Conservation (phyloP, 2,329 filamentous ascomycete genomes). For the Trichoderma polysporum region DNA sequence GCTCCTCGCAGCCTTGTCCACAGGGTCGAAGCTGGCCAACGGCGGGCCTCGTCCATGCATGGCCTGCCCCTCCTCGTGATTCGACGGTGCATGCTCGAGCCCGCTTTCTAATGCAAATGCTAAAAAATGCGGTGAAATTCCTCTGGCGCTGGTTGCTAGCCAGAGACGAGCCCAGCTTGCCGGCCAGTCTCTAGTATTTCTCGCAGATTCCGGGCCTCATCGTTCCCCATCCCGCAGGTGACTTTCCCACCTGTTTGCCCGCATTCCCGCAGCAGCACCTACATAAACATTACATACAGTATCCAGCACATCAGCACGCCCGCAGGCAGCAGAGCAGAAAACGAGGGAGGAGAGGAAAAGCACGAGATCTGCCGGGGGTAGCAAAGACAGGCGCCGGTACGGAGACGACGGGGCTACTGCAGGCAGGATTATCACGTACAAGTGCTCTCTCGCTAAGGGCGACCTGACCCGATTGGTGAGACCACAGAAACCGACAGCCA, state of each 20-base stretch:
- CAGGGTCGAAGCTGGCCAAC: conserved; percentile 13
- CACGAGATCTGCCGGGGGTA: background rate
- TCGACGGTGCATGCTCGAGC: conserved; percentile 15
- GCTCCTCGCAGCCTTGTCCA: conserved; percentile 18
- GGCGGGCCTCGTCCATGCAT: conserved; percentile 22
- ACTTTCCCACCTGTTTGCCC: conserved; percentile 17
- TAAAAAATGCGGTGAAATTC: conserved; percentile 24
- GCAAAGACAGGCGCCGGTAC: background rate
- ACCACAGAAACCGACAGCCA: background rate
- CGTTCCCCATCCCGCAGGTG: background rate
- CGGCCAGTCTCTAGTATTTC: background rate
- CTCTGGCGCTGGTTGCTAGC: background rate
- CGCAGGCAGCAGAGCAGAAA: background rate
- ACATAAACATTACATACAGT: conserved; percentile 10
- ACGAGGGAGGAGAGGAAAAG: background rate
- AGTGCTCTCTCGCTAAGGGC: background rate
- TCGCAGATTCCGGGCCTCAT: background rate
- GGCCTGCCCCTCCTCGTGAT: conserved; percentile 19
- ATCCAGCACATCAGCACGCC: background rate
- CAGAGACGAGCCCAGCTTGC: background rate
- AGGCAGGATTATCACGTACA: conserved; percentile 11
- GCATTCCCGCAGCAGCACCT: conserved; percentile 14
- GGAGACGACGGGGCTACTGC: conserved; percentile 15
- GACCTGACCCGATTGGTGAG: conserved; percentile 16
- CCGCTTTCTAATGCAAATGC: conserved; percentile 2